phyloP scores from a whole-genome alignment of 1,284 basidiomycete species.

The Melampsora americana region DNA sequence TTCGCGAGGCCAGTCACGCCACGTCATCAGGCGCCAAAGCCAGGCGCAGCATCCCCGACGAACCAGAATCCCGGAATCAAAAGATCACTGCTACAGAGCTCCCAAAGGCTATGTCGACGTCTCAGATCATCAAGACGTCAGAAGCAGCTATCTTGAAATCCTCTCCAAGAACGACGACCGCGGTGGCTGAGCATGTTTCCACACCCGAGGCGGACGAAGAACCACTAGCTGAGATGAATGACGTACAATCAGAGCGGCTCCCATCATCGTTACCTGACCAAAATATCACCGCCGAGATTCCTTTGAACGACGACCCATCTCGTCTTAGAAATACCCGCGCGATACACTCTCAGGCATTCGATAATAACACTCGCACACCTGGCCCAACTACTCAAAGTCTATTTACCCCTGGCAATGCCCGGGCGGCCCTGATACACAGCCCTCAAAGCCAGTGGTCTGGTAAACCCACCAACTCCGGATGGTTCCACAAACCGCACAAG shows the following conservation, averaged over 20 bases:
- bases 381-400: slow-evolving; percentile 11
- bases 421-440: slow-evolving; percentile 17
- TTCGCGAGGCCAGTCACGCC: no score
- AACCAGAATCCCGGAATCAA: no score
- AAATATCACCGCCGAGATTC: slow-evolving; percentile 30
- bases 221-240: background rate
- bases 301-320: slow-evolving; percentile 39
- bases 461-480: slow-evolving; percentile 15
- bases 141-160: background rate
- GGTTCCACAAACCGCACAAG: slow-evolving; percentile 37
- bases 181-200: background rate
- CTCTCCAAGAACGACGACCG: background rate
- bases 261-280: slow-evolving; percentile 2
- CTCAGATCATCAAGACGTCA: background rate
- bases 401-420: slow-evolving; percentile 36
- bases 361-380: slow-evolving; percentile 21
- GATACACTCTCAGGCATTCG: slow-evolving; percentile 22
- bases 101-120: no score
- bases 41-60: no score
- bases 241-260: background rate
- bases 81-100: no score
- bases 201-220: slow-evolving; percentile 5
- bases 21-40: no score
- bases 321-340: slow-evolving; percentile 23
- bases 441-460: slow-evolving; percentile 42